Evolutionary conservation across 306 rosid species (phyloP).

Genomic region (Gleditsia sinensis): DNA sequence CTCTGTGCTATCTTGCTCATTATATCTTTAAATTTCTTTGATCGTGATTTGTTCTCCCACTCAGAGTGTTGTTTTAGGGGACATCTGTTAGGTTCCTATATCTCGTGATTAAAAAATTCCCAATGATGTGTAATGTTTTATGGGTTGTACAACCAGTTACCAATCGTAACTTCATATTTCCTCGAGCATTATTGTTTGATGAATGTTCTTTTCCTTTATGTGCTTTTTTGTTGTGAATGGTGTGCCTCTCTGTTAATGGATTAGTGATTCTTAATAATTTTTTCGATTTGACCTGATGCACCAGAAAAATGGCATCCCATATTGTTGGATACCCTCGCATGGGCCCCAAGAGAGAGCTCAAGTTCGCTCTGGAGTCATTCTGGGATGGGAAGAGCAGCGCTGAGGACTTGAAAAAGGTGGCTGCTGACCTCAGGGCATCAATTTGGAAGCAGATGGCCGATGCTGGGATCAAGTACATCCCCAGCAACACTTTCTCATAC

Average conservation of each 20-base stretch:
- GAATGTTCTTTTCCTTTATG: background rate
- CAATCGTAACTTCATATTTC: background rate
- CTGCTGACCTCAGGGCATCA: slow-evolving; percentile 76
- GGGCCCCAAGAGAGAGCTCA: slow-evolving; percentile 99
- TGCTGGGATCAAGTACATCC: slow-evolving; percentile 86
- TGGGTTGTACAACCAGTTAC: background rate
- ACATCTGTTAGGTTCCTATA: background rate
- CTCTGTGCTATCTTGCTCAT: background rate
- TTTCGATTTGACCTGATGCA: slow-evolving; percentile 20
- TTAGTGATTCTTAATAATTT: background rate
- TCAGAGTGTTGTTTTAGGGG: background rate
- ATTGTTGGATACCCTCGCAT: slow-evolving; percentile 92
- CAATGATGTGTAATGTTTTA: background rate
- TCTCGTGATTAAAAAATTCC: background rate
- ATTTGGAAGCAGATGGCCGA: slow-evolving; percentile 88
- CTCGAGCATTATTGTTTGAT: background rate
- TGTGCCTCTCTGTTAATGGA: background rate
- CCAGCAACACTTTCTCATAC: slow-evolving; percentile 85
- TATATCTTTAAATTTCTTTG: no score
- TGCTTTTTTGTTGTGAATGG: background rate
- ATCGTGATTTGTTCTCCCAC: background rate
- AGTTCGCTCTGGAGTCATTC: slow-evolving; percentile 87
- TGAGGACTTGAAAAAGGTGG: slow-evolving; percentile 77
- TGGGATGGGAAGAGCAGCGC: slow-evolving; percentile 94
- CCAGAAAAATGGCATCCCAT: slow-evolving; percentile 84